Base-by-base conservation (phyloP, 139 green algal species). In the Volvox africanus region DNA sequence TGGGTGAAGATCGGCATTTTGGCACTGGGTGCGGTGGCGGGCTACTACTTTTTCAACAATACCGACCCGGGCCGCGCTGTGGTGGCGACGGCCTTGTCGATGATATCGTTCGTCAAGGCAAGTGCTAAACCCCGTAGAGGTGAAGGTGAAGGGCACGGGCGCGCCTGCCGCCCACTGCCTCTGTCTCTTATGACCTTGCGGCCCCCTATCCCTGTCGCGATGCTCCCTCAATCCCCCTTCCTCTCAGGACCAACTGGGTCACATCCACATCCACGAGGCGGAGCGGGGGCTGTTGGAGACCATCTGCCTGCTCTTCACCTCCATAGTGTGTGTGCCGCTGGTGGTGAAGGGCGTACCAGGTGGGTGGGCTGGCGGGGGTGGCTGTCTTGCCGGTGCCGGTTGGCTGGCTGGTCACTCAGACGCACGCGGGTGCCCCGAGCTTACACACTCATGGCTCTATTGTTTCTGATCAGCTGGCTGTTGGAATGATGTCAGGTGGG, bases 271-370 rank as follows among this genome's bases (percentile, higher is more conserved):
- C 36, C 94, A 95, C 82, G 95, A 96, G 35, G 93, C 91, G 36
- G 96, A 98, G 95, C 85, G 95, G 69, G 96, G 95, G 0, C 92
- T 99, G 88, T 90, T 98, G 81, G 96, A 99, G 93, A 97, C 96
- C 69, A 97, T 99, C 89, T 97, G 88, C 93, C 97, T 99, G 91
- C 95, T 99, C 87, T 90, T 97, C 79, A 97, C 96, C 32, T 95
- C 87, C 65, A 96, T 98, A 44, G 91, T 99, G 20, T 97, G 96
- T 67, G 96, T 99, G 80, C 97, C 97, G 14, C 90, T 98, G 19
- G 95, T 99, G 65, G 97, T 96, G 81, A 99, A 97, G 91, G 91
- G 83, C 28, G 83, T 68, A 68, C 83, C 67, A n/a, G 67, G 83
- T 88, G 67, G 1, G 62, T 32, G 76, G 65, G 65, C 65, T 11